Conservation (phyloP, 495 filamentous ascomycete species). For the Platismatia glauca region DNA sequence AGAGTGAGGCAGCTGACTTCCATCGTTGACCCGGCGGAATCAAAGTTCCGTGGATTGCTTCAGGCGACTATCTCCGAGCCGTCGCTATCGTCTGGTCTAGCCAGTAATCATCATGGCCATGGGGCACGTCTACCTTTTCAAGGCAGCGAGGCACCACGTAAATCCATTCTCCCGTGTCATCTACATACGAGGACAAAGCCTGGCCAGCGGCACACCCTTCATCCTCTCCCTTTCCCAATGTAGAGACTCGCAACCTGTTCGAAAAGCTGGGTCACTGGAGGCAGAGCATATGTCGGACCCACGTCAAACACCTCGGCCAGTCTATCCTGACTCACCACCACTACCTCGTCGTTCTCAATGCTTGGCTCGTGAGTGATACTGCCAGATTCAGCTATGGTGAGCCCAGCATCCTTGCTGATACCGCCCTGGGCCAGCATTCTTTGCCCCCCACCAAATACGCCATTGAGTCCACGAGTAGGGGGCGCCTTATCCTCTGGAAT, state of each 20-base stretch:
- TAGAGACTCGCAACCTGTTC: slow-evolving; percentile 50
- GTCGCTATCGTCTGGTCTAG: neutral
- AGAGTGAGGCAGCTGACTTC: too few relatives aligned
- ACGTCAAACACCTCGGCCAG: slow-evolving; percentile 66
- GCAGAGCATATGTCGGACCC: slow-evolving; percentile 64
- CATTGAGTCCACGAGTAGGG: slow-evolving; percentile 40
- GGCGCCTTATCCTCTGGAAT: slow-evolving; percentile 32
- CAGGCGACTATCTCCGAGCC: neutral
- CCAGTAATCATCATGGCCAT: neutral
- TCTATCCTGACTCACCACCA: slow-evolving; percentile 53
- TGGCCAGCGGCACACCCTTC: neutral
- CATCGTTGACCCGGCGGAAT: neutral
- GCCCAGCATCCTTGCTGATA: slow-evolving; percentile 29
- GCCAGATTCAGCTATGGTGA: slow-evolving; percentile 32
- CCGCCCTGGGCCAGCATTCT: slow-evolving; percentile 30
- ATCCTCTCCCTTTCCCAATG: neutral
- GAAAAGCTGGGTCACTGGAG: slow-evolving; percentile 70
- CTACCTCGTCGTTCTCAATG: slow-evolving; percentile 36
- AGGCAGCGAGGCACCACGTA: neutral
- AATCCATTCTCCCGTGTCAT: neutral
- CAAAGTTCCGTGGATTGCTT: neutral
- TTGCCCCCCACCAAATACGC: slow-evolving; percentile 41
- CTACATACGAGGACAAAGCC: neutral
- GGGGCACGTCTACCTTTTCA: neutral
- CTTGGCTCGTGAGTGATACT: slow-evolving; percentile 14